Percentiles rank a stretch among this genome's conserved stretches.
Conservation (phyloP, 2,329 filamentous ascomycete species). For the Neurospora sp. region DNA sequence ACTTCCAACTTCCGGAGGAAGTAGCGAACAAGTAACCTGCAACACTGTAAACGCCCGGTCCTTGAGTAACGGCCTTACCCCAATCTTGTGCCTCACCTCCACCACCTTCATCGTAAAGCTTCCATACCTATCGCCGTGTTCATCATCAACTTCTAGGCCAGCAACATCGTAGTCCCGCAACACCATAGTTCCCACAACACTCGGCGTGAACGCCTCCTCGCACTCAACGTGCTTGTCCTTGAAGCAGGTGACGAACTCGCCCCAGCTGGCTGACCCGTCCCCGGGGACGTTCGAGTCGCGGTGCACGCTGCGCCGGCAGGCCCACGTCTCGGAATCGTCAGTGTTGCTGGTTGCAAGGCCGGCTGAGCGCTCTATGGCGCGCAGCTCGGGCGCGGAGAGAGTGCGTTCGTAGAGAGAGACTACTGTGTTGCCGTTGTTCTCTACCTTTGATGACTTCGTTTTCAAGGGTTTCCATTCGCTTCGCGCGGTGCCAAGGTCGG, state of each 20-base stretch:
- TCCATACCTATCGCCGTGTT: constrained; percentile 33
- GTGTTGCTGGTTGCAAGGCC: constrained; percentile 3
- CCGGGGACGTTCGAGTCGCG: constrained; percentile 31
- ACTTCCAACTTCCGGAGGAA: background rate
- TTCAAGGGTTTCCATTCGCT: constrained; percentile 29
- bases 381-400: constrained; percentile 34
- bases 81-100: constrained; percentile 58
- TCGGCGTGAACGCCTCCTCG: constrained; percentile 50
- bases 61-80: constrained; percentile 41
- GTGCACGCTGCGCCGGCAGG: constrained; percentile 53
- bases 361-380: background rate
- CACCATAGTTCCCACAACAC: constrained; percentile 37
- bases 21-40: constrained; percentile 42
- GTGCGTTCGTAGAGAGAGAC: constrained; percentile 45
- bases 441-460: constrained; percentile 32
- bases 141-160: constrained; percentile 25
- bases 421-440: constrained; percentile 33
- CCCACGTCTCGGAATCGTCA: constrained; percentile 46
- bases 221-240: constrained; percentile 47
- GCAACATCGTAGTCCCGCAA: background rate
- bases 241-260: constrained; percentile 52
- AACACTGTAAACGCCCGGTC: constrained; percentile 59
- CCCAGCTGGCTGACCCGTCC: constrained; percentile 48
- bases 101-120: constrained; percentile 41
- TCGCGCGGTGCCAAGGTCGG: constrained; percentile 9